A percentile compares a stretch with the other conserved stretches of the same genome.
Evolutionary conservation across 2,329 filamentous ascomycete species (phyloP).

Genomic region (Verticillium nubilum): DNA sequence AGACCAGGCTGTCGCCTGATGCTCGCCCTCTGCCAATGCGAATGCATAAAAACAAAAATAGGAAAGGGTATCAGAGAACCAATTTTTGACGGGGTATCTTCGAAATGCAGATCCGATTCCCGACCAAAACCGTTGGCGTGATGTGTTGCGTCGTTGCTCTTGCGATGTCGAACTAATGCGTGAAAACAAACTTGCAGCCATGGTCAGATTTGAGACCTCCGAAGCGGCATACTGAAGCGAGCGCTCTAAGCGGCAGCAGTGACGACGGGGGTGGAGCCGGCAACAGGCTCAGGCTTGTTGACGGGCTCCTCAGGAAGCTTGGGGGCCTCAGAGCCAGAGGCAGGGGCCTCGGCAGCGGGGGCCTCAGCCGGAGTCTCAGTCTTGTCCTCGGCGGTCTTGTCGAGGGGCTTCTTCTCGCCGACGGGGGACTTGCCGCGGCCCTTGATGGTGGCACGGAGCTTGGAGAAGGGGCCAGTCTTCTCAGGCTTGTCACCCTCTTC

Average conservation of each 20-base stretch:
- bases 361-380: constrained; percentile 16
- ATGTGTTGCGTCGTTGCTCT: constrained; percentile 14
- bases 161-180: constrained; percentile 10
- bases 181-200: neutral
- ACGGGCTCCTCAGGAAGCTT: constrained; percentile 29
- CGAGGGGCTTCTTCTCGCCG: constrained; percentile 34
- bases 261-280: constrained; percentile 39
- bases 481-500: constrained; percentile 56
- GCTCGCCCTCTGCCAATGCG: constrained; percentile 9
- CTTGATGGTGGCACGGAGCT: constrained; percentile 54
- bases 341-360: constrained; percentile 21
- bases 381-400: constrained; percentile 22
- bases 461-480: constrained; percentile 52
- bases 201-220: constrained; percentile 5
- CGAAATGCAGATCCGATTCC: constrained; percentile 52
- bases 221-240: constrained; percentile 1
- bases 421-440: constrained; percentile 29
- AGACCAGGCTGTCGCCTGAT: constrained; percentile 8
- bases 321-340: constrained; percentile 15
- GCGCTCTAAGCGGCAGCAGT: constrained; percentile 44
- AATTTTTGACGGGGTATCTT: constrained; percentile 51
- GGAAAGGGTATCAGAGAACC: constrained; percentile 29
- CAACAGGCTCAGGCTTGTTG: constrained; percentile 34
- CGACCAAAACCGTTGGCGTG: constrained; percentile 25
- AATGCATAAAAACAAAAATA: constrained; percentile 16